Percentiles rank a stretch among this genome's conserved stretches.
Evolutionary conservation across 257 asterid genomes (phyloP).

Genomic region (Penstemon eatonii): DNA sequence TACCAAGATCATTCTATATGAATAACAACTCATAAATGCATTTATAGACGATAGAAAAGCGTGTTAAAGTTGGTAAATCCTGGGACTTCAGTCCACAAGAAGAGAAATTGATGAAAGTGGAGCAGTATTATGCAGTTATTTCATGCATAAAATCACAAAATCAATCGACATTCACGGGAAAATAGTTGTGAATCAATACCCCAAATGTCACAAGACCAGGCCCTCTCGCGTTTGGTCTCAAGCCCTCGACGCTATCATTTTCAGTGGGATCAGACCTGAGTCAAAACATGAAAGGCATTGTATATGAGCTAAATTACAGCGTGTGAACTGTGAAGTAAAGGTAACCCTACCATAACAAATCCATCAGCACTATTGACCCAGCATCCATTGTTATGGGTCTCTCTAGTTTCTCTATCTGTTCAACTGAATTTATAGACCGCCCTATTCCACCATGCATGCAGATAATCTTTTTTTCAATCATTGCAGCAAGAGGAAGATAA

Average conservation of each 20-base stretch:
- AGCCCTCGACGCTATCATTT: slow-evolving; percentile 92
- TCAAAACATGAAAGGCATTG: slow-evolving; percentile 15
- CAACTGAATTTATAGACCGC: slow-evolving; percentile 85
- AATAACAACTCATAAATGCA: background rate
- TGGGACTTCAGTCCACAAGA: background rate
- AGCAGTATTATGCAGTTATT: slow-evolving; percentile 1
- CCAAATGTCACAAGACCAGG: slow-evolving; percentile 99
- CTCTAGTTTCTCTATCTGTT: slow-evolving; percentile 97
- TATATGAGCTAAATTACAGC: slow-evolving; percentile 14
- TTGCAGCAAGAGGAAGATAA: slow-evolving; percentile 96
- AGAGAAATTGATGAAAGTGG: background rate
- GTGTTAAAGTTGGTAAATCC: background rate
- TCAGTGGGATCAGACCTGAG: slow-evolving; percentile 99
- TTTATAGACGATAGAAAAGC: background rate
- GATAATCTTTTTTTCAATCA: slow-evolving; percentile 93
- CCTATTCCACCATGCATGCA: slow-evolving; percentile 99
- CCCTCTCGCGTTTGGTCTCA: slow-evolving; percentile 99
- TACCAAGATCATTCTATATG: background rate
- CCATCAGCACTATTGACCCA: slow-evolving; percentile 94
- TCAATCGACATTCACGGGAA: slow-evolving; percentile 9
- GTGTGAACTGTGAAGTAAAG: slow-evolving; percentile 17
- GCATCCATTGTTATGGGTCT: slow-evolving; percentile 99
- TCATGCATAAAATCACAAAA: slow-evolving; percentile 11
- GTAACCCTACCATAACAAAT: slow-evolving; percentile 75
- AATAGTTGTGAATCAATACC: slow-evolving; percentile 51